Base-by-base conservation (phyloP, 2,329 filamentous ascomycete genomes). In the Aspergillus fijiensis region DNA sequence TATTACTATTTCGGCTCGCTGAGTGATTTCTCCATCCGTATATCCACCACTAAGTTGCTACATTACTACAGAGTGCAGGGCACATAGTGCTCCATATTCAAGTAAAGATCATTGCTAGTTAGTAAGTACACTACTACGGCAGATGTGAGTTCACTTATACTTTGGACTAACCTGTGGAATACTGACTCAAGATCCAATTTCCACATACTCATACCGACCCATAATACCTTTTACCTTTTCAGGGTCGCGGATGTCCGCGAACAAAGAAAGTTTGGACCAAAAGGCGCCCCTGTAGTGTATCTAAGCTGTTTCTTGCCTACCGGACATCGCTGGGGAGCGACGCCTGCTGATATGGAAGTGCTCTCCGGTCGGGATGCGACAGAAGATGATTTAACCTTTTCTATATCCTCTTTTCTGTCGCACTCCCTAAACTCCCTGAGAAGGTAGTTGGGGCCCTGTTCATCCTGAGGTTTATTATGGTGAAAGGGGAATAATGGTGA, bases 261-360 rank as follows among this genome's bases (percentile, higher is more conserved):
- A 45, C 39, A 19, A 58, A 47, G 55, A 63, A 39, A 58, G 58
- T 60, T 63, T 55, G 39, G 52, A 59, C 55, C 59, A 63, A 51
- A 50, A 16, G 33, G 5, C 33, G 53, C 56, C 55, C 59, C 50
- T 50, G 56, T 56, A 53, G 35, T 56, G 16, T 45, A 45, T 45
- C 14, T 16, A 45, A 19, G 11, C 11, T 12, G 33, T 35, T 45
- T n/a, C 14, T 16, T 45, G 14, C 14, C 39, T 19, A 10, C 12
- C 11, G 33, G 5, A 35, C n/a, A 45, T 39, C 42, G 42, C 45
- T 25, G 27, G 27, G 56, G 52, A 23, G 29, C 23, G 27, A 54
- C 49, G 49, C 45, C 35, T 58, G 49, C 47, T 62, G 52, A 63
- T 64, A 62, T 58, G 63, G 59, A 54, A 42, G 50, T 29, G 27